Evolutionary conservation across 1,284 basidiomycete genomes (phyloP).

Genomic region (Ganoderma sinense): DNA sequence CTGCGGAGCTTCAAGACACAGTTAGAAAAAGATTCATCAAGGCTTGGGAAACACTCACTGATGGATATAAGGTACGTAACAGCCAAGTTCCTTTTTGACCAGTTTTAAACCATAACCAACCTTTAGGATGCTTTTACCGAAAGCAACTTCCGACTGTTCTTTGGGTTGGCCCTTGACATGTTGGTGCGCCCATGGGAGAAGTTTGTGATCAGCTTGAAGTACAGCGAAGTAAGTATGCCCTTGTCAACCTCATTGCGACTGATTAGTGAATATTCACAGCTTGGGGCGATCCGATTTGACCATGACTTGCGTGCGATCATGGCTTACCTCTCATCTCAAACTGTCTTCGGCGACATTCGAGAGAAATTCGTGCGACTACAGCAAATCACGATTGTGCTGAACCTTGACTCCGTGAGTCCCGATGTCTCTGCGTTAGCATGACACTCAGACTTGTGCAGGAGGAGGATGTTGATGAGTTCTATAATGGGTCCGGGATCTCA

Average conservation of each 20-base stretch:
- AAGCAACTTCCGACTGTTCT: constrained; percentile 87
- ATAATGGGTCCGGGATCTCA: constrained; percentile 89
- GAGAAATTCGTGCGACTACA: constrained; percentile 93
- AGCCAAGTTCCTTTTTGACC: neutral
- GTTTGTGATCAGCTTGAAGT: constrained; percentile 81
- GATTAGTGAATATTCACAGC: constrained; percentile 49
- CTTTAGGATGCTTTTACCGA: constrained; percentile 86
- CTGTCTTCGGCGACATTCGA: constrained; percentile 85
- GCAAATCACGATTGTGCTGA: constrained; percentile 93
- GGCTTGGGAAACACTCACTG: constrained; percentile 84
- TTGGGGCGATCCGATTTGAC: constrained; percentile 98
- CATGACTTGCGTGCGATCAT: constrained; percentile 89
- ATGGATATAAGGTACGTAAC: constrained; percentile 78
- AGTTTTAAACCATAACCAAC: neutral
- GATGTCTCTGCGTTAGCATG: neutral
- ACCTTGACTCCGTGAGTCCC: constrained; percentile 80
- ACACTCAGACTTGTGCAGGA: constrained; percentile 56
- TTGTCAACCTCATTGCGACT: neutral
- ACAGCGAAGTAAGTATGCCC: constrained; percentile 76
- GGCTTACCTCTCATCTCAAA: constrained; percentile 86
- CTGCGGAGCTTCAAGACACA: constrained; percentile 86
- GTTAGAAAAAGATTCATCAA: constrained; percentile 90
- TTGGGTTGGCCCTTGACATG: constrained; percentile 85
- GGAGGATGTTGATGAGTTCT: constrained; percentile 92
- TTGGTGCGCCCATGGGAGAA: constrained; percentile 96